A percentile compares a stretch with the other conserved stretches of the same genome.
phyloP scores from a whole-genome alignment of 306 rosid species.

The Leucaena leucocephala region DNA sequence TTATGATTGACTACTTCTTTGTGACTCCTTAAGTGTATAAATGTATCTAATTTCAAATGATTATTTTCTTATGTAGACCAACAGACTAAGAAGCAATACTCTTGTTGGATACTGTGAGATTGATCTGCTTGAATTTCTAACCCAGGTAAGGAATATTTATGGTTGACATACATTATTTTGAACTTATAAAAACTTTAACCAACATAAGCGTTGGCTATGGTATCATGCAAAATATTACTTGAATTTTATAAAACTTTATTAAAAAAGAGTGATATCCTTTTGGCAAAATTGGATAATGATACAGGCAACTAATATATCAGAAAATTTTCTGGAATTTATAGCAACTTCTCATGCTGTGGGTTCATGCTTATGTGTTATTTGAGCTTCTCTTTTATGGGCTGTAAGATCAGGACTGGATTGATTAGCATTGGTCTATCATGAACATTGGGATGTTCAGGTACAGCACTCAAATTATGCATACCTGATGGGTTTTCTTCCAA shows the following conservation, averaged over 20 bases:
- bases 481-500: too few species aligned
- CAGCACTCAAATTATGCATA: too few species aligned
- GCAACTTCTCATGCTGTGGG: too few species aligned
- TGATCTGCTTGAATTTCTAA: constrained; percentile 82
- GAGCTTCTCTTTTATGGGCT: too few species aligned
- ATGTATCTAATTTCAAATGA: constrained; percentile 30
- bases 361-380: too few species aligned
- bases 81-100: constrained; percentile 73
- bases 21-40: constrained; percentile 2
- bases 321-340: too few species aligned
- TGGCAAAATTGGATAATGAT: not conserved
- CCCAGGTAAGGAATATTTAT: constrained; percentile 58
- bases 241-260: not conserved
- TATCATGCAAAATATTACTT: not conserved
- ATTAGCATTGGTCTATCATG: too few species aligned
- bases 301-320: too few species aligned
- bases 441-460: too few species aligned
- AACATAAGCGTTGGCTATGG: not conserved
- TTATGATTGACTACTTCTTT: not conserved
- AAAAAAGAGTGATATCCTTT: not conserved
- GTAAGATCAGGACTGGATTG: too few species aligned
- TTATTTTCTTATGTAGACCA: constrained; percentile 68
- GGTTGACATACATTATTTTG: not conserved
- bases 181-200: not conserved
- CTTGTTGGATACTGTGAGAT: constrained; percentile 90